phyloP scores from a whole-genome alignment of 2,329 filamentous ascomycete genomes.

The Hypomyces rosellus region DNA sequence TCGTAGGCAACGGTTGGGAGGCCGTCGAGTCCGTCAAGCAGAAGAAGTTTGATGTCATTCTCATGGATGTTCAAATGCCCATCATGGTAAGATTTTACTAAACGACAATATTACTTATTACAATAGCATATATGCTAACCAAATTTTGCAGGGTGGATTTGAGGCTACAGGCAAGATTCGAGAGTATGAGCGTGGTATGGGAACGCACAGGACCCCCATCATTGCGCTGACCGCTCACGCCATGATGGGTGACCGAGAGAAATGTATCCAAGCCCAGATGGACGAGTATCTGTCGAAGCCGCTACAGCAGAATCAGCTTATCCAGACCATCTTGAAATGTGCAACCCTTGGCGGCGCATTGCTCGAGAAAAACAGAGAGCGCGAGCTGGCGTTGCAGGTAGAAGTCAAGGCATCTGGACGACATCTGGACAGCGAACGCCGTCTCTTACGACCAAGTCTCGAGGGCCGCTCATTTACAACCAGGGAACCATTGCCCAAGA shows the following conservation, averaged over 20 bases:
- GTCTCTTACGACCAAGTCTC: constrained; percentile 33
- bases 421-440: constrained; percentile 31
- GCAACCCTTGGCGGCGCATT: constrained; percentile 82
- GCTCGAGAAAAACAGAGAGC: constrained; percentile 67
- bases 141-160: constrained; percentile 68
- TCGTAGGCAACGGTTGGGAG: constrained; percentile 91
- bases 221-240: constrained; percentile 96
- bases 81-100: constrained; percentile 65
- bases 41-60: constrained; percentile 89
- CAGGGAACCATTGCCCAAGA: constrained; percentile 47
- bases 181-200: constrained; percentile 81
- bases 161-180: constrained; percentile 95
- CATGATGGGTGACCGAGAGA: constrained; percentile 97
- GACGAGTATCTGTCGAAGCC: constrained; percentile 98
- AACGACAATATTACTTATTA: not conserved
- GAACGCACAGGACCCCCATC: constrained; percentile 80
- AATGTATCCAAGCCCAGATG: constrained; percentile 98
- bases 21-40: constrained; percentile 88
- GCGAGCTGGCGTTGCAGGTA: constrained; percentile 46
- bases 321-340: constrained; percentile 95
- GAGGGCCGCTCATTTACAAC: constrained; percentile 64
- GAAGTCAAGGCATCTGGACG: constrained; percentile 39
- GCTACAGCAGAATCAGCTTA: constrained; percentile 92
- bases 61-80: constrained; percentile 99
- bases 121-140: constrained; percentile 29